A percentile compares a stretch with the other conserved stretches of the same genome.
Evolutionary conservation across 257 asterid genomes (phyloP).

Genomic region (Fraxinus pennsylvanica): DNA sequence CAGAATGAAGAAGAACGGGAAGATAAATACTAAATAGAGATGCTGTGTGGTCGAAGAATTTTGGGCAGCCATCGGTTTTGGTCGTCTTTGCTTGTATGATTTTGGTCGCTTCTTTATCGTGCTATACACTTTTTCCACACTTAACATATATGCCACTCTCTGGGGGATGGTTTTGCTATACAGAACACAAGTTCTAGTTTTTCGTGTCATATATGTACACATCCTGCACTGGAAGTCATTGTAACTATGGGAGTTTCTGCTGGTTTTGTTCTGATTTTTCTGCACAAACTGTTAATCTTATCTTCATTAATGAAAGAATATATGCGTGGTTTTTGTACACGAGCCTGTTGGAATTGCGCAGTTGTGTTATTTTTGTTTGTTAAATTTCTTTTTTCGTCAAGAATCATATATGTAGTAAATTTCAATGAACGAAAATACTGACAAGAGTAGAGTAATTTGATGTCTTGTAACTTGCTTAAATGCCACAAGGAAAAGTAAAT

Average conservation of each 20-base stretch:
- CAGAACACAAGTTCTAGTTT: slow-evolving; percentile 29
- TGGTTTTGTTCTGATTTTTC: slow-evolving; percentile 26
- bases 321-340: slow-evolving; percentile 31
- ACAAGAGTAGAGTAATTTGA: not conserved
- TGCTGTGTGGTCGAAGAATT: slow-evolving; percentile 28
- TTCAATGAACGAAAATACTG: not conserved
- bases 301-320: slow-evolving; percentile 36
- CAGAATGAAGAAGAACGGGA: slow-evolving; percentile 25
- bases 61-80: slow-evolving; percentile 22
- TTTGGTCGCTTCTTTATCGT: slow-evolving; percentile 30
- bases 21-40: slow-evolving; percentile 25
- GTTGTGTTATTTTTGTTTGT: not conserved
- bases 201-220: slow-evolving; percentile 32
- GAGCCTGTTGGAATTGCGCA: slow-evolving; percentile 14
- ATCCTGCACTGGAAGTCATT: slow-evolving; percentile 36
- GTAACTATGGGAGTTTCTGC: slow-evolving; percentile 47
- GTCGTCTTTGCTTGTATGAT: slow-evolving; percentile 33
- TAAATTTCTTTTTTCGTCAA: not conserved
- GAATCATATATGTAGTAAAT: not conserved
- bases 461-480: not conserved
- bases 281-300: slow-evolving; percentile 16
- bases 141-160: slow-evolving; percentile 29
- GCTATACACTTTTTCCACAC: slow-evolving; percentile 24
- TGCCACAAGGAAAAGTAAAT: not conserved
- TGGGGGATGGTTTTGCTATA: slow-evolving; percentile 36